phyloP scores from a whole-genome alignment of 108 stramenopile genomes.

The Stephanodiscus minutulus region DNA sequence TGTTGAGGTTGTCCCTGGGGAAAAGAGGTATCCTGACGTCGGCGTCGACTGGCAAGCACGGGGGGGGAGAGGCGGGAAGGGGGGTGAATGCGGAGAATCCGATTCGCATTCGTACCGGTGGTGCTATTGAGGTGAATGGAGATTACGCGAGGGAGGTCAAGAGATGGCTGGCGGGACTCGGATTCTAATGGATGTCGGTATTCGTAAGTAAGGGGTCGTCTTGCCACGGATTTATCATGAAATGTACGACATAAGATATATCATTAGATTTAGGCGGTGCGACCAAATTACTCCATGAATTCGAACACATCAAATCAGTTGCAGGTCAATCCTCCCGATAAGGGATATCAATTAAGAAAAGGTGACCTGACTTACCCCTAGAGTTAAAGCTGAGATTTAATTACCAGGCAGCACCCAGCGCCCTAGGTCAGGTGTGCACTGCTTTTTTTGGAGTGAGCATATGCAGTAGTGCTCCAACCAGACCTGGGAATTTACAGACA shows the following conservation, averaged over 20 bases:
- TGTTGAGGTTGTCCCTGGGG: conserved; percentile 53
- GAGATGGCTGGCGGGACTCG: conserved; percentile 82
- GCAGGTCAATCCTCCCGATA: no score
- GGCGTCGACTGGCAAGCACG: conserved; percentile 36
- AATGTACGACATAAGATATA: background rate
- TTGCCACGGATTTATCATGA: no score
- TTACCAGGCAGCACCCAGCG: no score
- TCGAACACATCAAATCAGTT: background rate
- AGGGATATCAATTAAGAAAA: no score
- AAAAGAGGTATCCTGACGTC: conserved; percentile 37
- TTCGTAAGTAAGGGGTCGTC: background rate
- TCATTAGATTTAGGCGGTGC: background rate
- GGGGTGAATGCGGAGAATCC: conserved; percentile 50
- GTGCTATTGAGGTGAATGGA: conserved; percentile 87
- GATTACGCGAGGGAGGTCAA: conserved; percentile 70
- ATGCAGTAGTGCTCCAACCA: no score
- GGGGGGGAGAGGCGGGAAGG: conserved; percentile 48
- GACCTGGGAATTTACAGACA: no score
- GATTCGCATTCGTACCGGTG: conserved; percentile 78
- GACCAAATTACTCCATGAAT: no score
- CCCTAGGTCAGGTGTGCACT: no score
- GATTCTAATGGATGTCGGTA: conserved; percentile 56
- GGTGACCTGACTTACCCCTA: no score
- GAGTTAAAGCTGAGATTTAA: no score
- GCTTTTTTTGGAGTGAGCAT: no score